Percentiles rank a stretch among this genome's conserved stretches.
Conservation (phyloP, 768 basidiomycete genomes). For the Gloeophyllum trabeum region DNA sequence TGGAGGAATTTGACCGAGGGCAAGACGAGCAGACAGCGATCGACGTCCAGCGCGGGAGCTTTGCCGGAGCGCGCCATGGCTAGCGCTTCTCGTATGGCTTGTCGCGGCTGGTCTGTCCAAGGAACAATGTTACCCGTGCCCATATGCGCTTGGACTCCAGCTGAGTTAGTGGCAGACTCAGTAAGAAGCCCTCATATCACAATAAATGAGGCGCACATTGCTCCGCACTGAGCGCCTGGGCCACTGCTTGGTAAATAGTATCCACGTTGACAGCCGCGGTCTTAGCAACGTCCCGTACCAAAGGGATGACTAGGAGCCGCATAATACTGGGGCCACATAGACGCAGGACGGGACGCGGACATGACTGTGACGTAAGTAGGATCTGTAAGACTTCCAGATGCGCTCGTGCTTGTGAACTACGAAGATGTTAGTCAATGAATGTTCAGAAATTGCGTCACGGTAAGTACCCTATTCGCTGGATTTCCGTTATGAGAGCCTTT, state of each 20-base stretch:
- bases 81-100: conserved; percentile 47
- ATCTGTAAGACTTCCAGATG: conserved; percentile 59
- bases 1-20: conserved; percentile 53
- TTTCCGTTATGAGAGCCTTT: conserved; percentile 47
- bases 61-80: conserved; percentile 48
- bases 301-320: conserved; percentile 29
- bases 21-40: conserved; percentile 47
- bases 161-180: too few relatives aligned
- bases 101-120: conserved; percentile 44
- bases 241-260: conserved; percentile 19
- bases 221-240: neutral
- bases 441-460: neutral
- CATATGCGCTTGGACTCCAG: too few relatives aligned
- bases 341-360: conserved; percentile 54
- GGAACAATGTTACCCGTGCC: conserved; percentile 8
- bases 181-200: too few relatives aligned
- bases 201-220: too few relatives aligned
- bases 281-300: conserved; percentile 16
- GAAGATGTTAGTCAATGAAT: conserved; percentile 2
- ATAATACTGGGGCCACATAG: conserved; percentile 50
- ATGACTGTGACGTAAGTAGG: conserved; percentile 49
- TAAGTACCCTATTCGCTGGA: conserved; percentile 39
- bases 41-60: conserved; percentile 52
- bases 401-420: conserved; percentile 34
- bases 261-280: conserved; percentile 14